A percentile compares a stretch with the other conserved stretches of the same genome.
These are phyloP conservation scores for Chaetomium cochliodes DNA, from an alignment of 495 filamentous ascomycete genomes.

Conservation along the genomic window DNA sequence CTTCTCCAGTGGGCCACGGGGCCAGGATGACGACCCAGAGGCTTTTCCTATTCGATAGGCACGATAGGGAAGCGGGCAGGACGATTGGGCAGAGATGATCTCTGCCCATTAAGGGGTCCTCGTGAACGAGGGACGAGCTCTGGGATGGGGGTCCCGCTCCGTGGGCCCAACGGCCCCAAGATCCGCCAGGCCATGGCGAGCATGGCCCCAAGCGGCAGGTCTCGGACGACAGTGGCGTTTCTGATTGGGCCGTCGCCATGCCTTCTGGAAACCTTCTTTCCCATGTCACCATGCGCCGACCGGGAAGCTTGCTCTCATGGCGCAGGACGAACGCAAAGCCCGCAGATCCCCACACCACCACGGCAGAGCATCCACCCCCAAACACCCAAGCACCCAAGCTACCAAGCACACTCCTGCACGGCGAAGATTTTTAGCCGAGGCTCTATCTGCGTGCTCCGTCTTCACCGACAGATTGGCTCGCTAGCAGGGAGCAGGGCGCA, in stretches of 20 bases:
- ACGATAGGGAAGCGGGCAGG: not conserved
- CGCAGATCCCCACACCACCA: conserved; percentile 1
- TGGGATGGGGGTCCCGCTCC: not conserved
- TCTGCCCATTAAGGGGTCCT: not conserved
- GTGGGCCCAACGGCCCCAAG: not conserved
- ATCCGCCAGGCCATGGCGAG: not conserved
- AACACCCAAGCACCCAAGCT: not conserved
- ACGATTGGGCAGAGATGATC: conserved; percentile 4
- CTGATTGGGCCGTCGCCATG: conserved; percentile 17
- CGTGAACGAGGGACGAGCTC: not conserved
- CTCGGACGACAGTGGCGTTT: conserved; percentile 14
- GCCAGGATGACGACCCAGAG: conserved; percentile 1
- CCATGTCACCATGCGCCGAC: not conserved
- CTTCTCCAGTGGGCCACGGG: conserved; percentile 8
- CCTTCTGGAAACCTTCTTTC: conserved; percentile 27
- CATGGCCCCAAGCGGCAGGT: not conserved
- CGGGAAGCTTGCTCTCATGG: not conserved
- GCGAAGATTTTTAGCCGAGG: conserved; percentile 1
- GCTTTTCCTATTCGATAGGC: conserved; percentile 3
- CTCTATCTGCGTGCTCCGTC: conserved; percentile 1
- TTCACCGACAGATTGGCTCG: conserved; percentile 9
- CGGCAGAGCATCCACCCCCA: no score
- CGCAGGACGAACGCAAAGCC: not conserved
- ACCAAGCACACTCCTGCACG: conserved; percentile 8
- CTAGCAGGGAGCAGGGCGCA: no score